A percentile compares a stretch with the other conserved stretches of the same genome.
phyloP scores from a whole-genome alignment of 139 green algal genomes.

The Bryopsis sp. region DNA sequence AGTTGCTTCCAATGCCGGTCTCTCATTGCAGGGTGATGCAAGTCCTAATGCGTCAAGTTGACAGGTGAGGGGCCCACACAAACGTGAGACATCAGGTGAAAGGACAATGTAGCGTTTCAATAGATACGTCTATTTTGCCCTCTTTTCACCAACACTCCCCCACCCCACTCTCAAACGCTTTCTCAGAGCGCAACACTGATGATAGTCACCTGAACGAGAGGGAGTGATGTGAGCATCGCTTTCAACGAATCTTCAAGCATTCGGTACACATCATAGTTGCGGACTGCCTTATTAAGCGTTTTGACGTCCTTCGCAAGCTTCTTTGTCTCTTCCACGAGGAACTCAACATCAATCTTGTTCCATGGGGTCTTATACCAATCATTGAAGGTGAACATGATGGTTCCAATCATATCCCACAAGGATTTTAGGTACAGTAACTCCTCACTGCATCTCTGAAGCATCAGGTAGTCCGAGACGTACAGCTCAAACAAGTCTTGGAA shows the following conservation, averaged over 20 bases:
- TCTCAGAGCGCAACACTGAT: too few relatives aligned
- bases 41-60: slow-evolving; percentile 33
- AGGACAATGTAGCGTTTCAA: neutral
- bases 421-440: slow-evolving; percentile 75
- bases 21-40: slow-evolving; percentile 82
- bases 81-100: neutral
- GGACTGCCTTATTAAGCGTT: slow-evolving; percentile 66
- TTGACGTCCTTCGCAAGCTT: slow-evolving; percentile 79
- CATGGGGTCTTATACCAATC: slow-evolving; percentile 77
- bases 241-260: slow-evolving; percentile 75
- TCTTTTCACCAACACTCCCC: too few relatives aligned
- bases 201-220: slow-evolving; percentile 54
- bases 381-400: slow-evolving; percentile 72
- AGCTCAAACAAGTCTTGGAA: slow-evolving; percentile 88
- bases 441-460: slow-evolving; percentile 71
- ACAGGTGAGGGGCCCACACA: neutral
- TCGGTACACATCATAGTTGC: slow-evolving; percentile 68
- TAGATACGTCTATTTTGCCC: too few relatives aligned
- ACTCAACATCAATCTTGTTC: slow-evolving; percentile 79
- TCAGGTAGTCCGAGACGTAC: slow-evolving; percentile 55
- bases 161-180: too few relatives aligned
- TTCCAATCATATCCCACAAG: slow-evolving; percentile 69
- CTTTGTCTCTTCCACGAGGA: slow-evolving; percentile 75
- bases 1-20: slow-evolving; percentile 84
- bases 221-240: slow-evolving; percentile 75